These are phyloP conservation scores for Yamadazyma spencermartinsiae DNA, from an alignment of 1,139 yeast genomes.

Conservation along the genomic window DNA sequence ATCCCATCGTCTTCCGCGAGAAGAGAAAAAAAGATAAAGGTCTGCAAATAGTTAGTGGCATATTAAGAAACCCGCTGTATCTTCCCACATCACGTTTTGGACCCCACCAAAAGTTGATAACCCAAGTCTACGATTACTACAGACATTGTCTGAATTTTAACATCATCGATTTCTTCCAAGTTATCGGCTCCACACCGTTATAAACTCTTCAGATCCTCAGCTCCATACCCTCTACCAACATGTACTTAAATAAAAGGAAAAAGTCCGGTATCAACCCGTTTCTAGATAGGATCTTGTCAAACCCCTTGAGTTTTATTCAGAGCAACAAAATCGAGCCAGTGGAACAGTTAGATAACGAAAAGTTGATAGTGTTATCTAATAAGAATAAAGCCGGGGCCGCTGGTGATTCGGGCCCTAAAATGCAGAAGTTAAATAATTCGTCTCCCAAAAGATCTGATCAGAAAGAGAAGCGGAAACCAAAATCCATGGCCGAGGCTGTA, in stretches of 20 bases:
- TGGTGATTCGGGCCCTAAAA: background rate
- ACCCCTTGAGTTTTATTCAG: slow-evolving; percentile 59
- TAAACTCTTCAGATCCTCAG: background rate
- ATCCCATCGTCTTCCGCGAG: no score
- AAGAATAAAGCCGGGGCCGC: slow-evolving; percentile 5
- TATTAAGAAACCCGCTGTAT: no score
- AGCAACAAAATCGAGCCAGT: slow-evolving; percentile 25
- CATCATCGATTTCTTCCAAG: no score
- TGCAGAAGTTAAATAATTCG: slow-evolving; percentile 7
- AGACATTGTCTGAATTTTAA: no score
- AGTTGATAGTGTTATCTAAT: slow-evolving; percentile 42
- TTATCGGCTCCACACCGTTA: no score
- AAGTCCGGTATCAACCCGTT: slow-evolving; percentile 34
- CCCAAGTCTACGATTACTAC: no score
- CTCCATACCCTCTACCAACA: background rate
- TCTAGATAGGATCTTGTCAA: slow-evolving; percentile 57
- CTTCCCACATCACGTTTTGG: no score
- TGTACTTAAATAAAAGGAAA: slow-evolving; percentile 14
- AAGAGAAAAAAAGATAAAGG: background rate
- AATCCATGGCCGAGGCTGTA: slow-evolving; percentile 61
- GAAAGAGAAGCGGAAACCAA: slow-evolving; percentile 31
- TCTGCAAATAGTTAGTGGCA: background rate
- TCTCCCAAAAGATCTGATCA: slow-evolving; percentile 1
- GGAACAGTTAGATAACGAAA: slow-evolving; percentile 29
- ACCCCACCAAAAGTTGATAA: no score